Percentiles rank a stretch among this genome's conserved stretches.
Conservation (phyloP, 2,329 filamentous ascomycete species). For the Calonectria leucothoes region DNA sequence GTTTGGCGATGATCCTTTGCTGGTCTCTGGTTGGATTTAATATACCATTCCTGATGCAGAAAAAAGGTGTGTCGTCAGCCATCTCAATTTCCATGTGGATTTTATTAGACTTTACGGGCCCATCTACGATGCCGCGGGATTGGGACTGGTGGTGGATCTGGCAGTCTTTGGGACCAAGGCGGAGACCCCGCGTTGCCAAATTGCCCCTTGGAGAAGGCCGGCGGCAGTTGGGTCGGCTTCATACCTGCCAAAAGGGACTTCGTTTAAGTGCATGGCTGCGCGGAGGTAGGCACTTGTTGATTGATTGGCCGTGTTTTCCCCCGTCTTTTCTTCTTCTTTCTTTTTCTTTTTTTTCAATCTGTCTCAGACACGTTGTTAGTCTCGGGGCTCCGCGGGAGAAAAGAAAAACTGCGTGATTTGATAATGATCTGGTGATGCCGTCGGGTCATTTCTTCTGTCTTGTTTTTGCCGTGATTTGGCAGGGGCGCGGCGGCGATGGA, state of each 20-base stretch:
- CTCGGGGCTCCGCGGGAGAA: neutral
- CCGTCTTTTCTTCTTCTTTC: neutral
- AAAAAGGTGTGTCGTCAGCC: neutral
- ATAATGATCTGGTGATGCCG: neutral
- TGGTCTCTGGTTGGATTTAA: neutral
- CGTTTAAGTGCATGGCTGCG: neutral
- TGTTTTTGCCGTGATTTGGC: neutral
- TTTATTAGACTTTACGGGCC: neutral
- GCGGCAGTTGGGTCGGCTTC: conserved; percentile 23
- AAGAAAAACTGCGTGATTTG: neutral
- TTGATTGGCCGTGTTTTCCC: too few relatives aligned
- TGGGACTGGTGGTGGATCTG: neutral
- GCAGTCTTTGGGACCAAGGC: conserved; percentile 12
- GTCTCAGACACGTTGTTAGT: neutral
- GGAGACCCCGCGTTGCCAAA: conserved; percentile 17
- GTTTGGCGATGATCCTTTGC: neutral
- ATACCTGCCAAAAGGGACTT: neutral
- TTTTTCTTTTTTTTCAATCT: neutral
- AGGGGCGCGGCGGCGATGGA: neutral
- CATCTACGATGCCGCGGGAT: conserved; percentile 19
- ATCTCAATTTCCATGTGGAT: neutral
- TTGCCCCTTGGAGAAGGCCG: conserved; percentile 16
- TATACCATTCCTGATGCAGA: neutral
- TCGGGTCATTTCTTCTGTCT: neutral
- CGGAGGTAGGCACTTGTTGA: neutral